Conservation (phyloP, 2,329 filamentous ascomycete genomes). For the Xylariaceae sp. region DNA sequence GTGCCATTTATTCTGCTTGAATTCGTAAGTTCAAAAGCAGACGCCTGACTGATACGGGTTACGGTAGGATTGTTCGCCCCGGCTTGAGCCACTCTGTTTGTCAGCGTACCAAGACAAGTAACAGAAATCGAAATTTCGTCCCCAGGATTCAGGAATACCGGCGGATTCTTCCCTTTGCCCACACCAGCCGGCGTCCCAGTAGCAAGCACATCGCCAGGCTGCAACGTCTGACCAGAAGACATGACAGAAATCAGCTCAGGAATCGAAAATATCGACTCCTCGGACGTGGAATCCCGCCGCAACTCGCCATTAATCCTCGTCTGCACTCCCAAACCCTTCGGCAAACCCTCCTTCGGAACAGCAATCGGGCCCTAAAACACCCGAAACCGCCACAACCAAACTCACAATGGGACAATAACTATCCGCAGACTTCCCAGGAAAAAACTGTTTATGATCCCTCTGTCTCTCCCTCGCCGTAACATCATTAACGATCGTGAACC, state of each 20-base stretch:
- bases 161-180: conserved; percentile 14
- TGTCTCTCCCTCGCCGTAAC: conserved; percentile 14
- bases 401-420: conserved; percentile 18
- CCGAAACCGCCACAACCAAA: background rate
- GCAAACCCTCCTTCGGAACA: conserved; percentile 12
- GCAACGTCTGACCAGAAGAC: conserved; percentile 11
- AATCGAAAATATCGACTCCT: conserved; percentile 14
- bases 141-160: conserved; percentile 10
- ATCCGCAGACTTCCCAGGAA: conserved; percentile 15
- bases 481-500: conserved; percentile 16
- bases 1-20: background rate
- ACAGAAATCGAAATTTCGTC: conserved; percentile 16
- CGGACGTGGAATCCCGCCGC: conserved; percentile 12
- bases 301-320: conserved; percentile 11
- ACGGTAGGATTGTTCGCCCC: background rate
- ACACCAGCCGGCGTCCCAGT: conserved; percentile 17
- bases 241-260: conserved; percentile 10
- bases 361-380: conserved; percentile 13
- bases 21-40: conserved; percentile 10
- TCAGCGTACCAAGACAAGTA: conserved; percentile 11
- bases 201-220: conserved; percentile 13
- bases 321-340: conserved; percentile 10
- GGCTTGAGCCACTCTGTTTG: conserved; percentile 8
- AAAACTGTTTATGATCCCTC: conserved; percentile 18
- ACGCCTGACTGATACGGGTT: background rate